Evolutionary conservation across 345 rosid genomes (phyloP).

Genomic region (Bretschneidera sinensis): DNA sequence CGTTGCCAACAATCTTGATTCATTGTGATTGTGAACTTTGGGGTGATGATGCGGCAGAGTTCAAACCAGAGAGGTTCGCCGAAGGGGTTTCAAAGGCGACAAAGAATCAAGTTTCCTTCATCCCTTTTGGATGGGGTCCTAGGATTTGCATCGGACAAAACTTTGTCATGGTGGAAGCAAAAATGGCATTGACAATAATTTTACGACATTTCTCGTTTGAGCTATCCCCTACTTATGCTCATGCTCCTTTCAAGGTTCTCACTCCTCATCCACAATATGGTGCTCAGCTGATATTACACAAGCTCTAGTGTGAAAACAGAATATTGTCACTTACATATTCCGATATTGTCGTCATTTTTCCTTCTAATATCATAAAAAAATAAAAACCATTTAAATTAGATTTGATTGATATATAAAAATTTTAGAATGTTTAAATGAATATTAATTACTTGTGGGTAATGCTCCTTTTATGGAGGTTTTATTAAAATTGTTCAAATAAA

Average conservation of each 20-base stretch:
- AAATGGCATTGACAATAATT: slow-evolving; percentile 43
- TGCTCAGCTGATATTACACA: slow-evolving; percentile 31
- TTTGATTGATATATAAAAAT: too few species aligned
- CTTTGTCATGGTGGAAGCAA: slow-evolving; percentile 59
- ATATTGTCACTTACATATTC: too few species aligned
- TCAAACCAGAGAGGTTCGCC: slow-evolving; percentile 47
- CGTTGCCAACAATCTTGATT: slow-evolving; percentile 20
- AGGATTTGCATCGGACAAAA: slow-evolving; percentile 57
- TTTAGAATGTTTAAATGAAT: too few species aligned
- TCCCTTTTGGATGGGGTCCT: slow-evolving; percentile 59
- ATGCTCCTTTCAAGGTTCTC: slow-evolving; percentile 32
- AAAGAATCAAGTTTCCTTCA: slow-evolving; percentile 37
- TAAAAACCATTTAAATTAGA: too few species aligned
- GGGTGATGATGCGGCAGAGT: slow-evolving; percentile 53
- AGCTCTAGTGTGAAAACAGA: slow-evolving; percentile 10
- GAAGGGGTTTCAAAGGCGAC: slow-evolving; percentile 52
- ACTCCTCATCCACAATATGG: slow-evolving; percentile 49
- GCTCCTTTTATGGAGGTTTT: too few species aligned
- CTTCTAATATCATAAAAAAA: too few species aligned
- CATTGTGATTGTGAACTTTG: slow-evolving; percentile 41
- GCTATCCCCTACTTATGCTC: slow-evolving; percentile 49
- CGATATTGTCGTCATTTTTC: too few species aligned
- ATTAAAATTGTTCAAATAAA: too few species aligned
- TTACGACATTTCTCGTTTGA: slow-evolving; percentile 41
- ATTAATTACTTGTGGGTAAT: too few species aligned